A percentile compares a stretch with the other conserved stretches of the same genome.
phyloP scores from a whole-genome alignment of 495 filamentous ascomycete genomes.

The Gamarada debralockiae region DNA sequence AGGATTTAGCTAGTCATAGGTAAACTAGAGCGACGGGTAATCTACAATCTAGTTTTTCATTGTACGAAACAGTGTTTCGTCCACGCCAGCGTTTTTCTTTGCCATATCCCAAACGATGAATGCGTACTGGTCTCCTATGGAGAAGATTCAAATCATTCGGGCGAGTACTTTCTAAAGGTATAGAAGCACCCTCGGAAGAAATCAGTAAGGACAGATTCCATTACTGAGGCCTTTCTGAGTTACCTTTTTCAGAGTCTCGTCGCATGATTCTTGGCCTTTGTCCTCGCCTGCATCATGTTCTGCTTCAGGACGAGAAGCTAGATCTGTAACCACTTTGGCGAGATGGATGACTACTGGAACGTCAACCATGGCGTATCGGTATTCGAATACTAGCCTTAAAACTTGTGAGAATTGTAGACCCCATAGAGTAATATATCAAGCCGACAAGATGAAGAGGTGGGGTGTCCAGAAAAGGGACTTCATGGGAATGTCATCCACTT shows the following conservation, averaged over 20 bases:
- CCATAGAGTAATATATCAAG: too few species aligned
- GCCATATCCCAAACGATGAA: background rate
- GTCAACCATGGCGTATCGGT: background rate
- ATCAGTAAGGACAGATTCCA: background rate
- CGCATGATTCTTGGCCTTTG: background rate
- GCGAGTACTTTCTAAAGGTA: background rate
- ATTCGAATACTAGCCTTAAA: too few species aligned
- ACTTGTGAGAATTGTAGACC: too few species aligned
- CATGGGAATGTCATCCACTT: too few species aligned
- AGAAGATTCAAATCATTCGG: background rate
- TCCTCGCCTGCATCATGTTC: background rate
- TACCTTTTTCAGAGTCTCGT: background rate
- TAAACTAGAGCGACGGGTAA: background rate
- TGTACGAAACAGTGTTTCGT: too few species aligned
- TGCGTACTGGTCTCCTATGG: background rate
- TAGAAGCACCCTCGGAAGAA: background rate
- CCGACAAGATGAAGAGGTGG: too few species aligned
- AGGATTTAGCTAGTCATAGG: background rate
- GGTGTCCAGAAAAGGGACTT: too few species aligned
- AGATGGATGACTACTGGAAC: background rate
- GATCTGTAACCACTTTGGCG: background rate
- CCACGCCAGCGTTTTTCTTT: background rate
- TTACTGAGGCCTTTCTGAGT: too few species aligned
- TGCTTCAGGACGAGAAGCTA: background rate
- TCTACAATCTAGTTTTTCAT: background rate